Evolutionary conservation across 2,329 filamentous ascomycete genomes (phyloP).

Genomic region (Phaeosphaeriaceae sp.): DNA sequence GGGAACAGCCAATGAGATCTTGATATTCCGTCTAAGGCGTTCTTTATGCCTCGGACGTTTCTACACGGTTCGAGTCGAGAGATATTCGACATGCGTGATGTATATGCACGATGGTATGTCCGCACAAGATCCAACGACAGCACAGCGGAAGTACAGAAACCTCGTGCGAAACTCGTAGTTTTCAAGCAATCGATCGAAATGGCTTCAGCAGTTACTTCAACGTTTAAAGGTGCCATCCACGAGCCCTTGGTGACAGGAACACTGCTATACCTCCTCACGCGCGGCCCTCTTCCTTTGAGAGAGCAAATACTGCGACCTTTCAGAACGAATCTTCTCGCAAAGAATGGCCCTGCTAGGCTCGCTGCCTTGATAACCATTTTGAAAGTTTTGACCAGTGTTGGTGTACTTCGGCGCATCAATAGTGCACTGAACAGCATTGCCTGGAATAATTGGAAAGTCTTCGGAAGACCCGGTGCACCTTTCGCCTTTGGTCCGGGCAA

Average conservation of each 20-base stretch:
- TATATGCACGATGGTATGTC: not conserved
- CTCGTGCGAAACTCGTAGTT: not conserved
- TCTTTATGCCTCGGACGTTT: not conserved
- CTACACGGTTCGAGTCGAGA: not conserved
- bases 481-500: conserved; percentile 31
- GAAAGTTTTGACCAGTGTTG: conserved; percentile 28
- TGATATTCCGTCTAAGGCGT: not conserved
- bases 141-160: not conserved
- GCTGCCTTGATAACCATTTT: conserved; percentile 24
- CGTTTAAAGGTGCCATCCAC: conserved; percentile 5
- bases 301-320: conserved; percentile 30
- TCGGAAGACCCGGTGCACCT: conserved; percentile 27
- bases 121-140: not conserved
- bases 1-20: not conserved
- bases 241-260: conserved; percentile 29
- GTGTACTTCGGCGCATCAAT: conserved; percentile 24
- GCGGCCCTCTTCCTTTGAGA: conserved; percentile 27
- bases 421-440: conserved; percentile 27
- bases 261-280: conserved; percentile 33
- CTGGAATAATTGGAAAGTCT: conserved; percentile 47
- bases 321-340: conserved; percentile 20
- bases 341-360: conserved; percentile 27
- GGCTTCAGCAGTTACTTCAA: conserved; percentile 6
- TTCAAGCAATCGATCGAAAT: not conserved
- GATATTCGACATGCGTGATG: too few species aligned